These are phyloP conservation scores for Salix arbutifolia DNA, from an alignment of 345 rosid species.

Conservation along the genomic window DNA sequence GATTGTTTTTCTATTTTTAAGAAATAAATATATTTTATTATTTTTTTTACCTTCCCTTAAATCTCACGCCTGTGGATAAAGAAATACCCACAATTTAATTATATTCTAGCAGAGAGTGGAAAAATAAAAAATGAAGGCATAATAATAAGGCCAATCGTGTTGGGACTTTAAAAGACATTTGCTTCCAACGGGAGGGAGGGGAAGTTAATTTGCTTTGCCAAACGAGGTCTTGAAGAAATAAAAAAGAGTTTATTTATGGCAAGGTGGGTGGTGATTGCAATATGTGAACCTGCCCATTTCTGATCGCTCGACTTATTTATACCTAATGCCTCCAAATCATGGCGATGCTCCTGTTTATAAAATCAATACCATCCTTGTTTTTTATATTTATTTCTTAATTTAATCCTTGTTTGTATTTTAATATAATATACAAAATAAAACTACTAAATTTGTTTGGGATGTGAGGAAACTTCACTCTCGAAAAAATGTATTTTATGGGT, in stretches of 20 bases:
- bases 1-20: too few species aligned
- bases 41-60: too few species aligned
- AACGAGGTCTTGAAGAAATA: constrained; percentile 19
- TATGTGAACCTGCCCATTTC: background rate
- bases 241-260: constrained; percentile 12
- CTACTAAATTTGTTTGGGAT: too few species aligned
- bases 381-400: too few species aligned
- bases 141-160: background rate
- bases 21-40: too few species aligned
- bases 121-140: background rate
- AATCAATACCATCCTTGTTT: too few species aligned
- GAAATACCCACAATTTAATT: too few species aligned
- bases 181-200: too few species aligned
- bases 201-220: background rate
- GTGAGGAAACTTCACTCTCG: rapidly evolving
- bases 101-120: background rate
- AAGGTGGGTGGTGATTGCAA: constrained; percentile 22
- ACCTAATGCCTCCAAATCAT: background rate
- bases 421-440: too few species aligned
- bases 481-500: too few species aligned
- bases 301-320: background rate
- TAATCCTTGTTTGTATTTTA: too few species aligned
- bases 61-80: too few species aligned
- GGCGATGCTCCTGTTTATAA: background rate
- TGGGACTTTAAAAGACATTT: constrained; percentile 9